Evolutionary conservation across 306 rosid genomes (phyloP), one percentile per base, ranked within the genome.

Genomic region (Vicia villosa): DNA sequence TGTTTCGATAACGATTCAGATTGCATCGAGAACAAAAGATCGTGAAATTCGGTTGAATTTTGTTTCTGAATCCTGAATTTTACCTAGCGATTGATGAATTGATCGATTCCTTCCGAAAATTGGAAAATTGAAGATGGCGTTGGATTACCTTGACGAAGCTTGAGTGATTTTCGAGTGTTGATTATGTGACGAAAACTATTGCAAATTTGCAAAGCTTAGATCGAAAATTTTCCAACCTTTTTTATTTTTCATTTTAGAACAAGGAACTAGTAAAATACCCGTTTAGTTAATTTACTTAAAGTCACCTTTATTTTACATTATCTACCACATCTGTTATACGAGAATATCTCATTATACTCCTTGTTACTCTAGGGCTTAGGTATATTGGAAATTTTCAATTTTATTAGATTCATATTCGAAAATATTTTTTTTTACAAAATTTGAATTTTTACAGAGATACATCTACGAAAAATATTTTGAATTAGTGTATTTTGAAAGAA

Each of bases 11-110:
- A 58, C 70, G 59, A 71, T 38, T 72, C 66, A 34, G 70, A 70
- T 74, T 36, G 76, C 82, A 83, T 77, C 76, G 77, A 78, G 74
- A 56, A 77, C 75, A 50, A 45, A 65, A 66, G 36, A 72, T 36
- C 72, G 63, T n/a, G 21, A 32, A 57, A 64, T 38, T 63, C 51
- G 68, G 37, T 52, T 65, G 19, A 62, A 24, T 57, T 34, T 54
- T 37, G 20, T 55, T 54, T 20, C 14, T 8, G 36, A 72, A 71
- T 61, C 22, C 42, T 21, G 40, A 58, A 50, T 19, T 54, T 40
- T 62, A 32, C 8, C 37, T 61, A 20, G 19, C 42, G 36, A 62
- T 12, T 52, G 55, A 74, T 55, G 42, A 19, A 62, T 12, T 61
- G 37, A 74, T 55, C n/a, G 19, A 47, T 17, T 21, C 30, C 11